A percentile compares a stretch with the other conserved stretches of the same genome.
Evolutionary conservation across 192 early-diverging fungal species (phyloP).

Genomic region (Phlyctochytrium bullatum): DNA sequence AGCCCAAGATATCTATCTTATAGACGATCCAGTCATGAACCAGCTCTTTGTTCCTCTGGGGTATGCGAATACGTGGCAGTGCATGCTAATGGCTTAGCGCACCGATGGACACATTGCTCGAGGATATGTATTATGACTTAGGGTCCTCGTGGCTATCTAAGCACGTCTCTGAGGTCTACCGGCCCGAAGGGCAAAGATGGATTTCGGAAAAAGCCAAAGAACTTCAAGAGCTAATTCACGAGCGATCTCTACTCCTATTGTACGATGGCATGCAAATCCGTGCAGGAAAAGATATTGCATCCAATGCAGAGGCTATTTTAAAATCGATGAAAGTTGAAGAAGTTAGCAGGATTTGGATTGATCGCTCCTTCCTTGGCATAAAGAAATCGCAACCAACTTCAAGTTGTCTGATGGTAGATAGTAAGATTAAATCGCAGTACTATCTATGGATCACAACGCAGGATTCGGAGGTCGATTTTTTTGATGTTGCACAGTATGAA

Average conservation of each 20-base stretch:
- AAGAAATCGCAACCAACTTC: conserved; percentile 57
- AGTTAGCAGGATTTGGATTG: conserved; percentile 62
- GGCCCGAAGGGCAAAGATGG: conserved; percentile 45
- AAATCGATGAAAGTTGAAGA: conserved; percentile 66
- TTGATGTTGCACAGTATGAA: conserved; percentile 69
- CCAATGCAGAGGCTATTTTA: conserved; percentile 52
- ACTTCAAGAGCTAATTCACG: conserved; percentile 63
- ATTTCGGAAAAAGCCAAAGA: conserved; percentile 42
- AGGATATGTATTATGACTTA: conserved; percentile 56
- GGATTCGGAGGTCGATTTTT: conserved; percentile 63
- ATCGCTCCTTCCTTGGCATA: conserved; percentile 43
- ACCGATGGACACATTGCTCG: conserved; percentile 72
- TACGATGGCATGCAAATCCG: conserved; percentile 57
- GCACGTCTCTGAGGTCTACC: conserved; percentile 56
- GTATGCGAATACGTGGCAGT: no score
- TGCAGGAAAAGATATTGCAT: conserved; percentile 42
- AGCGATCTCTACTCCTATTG: conserved; percentile 75
- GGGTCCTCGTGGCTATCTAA: conserved; percentile 67
- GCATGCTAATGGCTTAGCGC: conserved; percentile 29
- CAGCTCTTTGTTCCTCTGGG: conserved; percentile 73
- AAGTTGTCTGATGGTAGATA: conserved; percentile 49
- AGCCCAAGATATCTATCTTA: conserved; percentile 72
- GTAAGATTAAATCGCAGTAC: conserved; percentile 23
- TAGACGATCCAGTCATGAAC: conserved; percentile 71
- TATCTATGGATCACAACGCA: conserved; percentile 36